These are phyloP conservation scores for Vitis hybrid DNA, from an alignment of 177 flowering plant species.

Conservation along the genomic window DNA sequence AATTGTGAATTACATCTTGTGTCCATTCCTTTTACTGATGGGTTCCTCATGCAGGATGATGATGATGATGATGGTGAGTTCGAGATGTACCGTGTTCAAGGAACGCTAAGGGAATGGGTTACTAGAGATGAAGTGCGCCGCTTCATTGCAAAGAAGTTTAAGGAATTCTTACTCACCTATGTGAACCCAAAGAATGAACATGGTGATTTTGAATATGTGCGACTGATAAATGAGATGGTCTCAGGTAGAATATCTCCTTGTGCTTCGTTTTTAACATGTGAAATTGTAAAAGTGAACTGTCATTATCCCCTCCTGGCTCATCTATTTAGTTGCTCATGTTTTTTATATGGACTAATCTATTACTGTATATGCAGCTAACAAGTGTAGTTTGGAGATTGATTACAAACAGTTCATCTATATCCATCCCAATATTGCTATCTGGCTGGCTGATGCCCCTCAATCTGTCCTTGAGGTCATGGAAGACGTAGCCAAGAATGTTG, in stretches of 20 bases:
- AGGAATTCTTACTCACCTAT: slow-evolving; percentile 76
- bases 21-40: not conserved
- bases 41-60: slow-evolving; percentile 53
- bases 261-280: not conserved
- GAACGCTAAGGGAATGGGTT: slow-evolving; percentile 98
- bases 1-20: not conserved
- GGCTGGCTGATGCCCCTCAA: slow-evolving; percentile 99
- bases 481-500: slow-evolving; percentile 85
- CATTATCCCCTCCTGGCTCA: slow-evolving; percentile 1
- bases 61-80: slow-evolving; percentile 79
- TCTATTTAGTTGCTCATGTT: not conserved
- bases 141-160: slow-evolving; percentile 85
- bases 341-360: not conserved
- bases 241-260: slow-evolving; percentile 43
- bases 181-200: slow-evolving; percentile 65
- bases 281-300: not conserved
- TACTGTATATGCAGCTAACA: slow-evolving; percentile 64
- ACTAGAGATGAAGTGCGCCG: slow-evolving; percentile 98
- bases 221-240: slow-evolving; percentile 92
- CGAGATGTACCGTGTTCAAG: slow-evolving; percentile 91
- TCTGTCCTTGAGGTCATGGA: slow-evolving; percentile 98
- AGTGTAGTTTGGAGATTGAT: slow-evolving; percentile 96
- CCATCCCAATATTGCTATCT: slow-evolving; percentile 96
- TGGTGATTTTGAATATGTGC: slow-evolving; percentile 69
- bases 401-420: slow-evolving; percentile 85